Conservation (phyloP, 2,329 filamentous ascomycete genomes). For the Westerdykella ornata region DNA sequence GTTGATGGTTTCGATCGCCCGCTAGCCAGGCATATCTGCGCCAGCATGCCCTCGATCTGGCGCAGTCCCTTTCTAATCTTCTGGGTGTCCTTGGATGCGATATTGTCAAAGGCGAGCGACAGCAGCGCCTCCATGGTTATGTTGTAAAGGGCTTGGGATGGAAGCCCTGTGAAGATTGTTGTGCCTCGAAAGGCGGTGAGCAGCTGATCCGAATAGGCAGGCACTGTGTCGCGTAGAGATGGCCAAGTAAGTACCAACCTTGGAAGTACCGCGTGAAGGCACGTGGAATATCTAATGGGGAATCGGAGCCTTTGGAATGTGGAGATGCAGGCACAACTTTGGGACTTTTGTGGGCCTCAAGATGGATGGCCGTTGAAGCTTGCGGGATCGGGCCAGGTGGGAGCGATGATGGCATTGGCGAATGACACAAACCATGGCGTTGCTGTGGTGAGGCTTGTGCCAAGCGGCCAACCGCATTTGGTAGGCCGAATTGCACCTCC, state of each 20-base stretch:
- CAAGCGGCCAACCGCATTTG: not conserved
- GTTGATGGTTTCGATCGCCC: constrained; percentile 27
- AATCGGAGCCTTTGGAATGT: constrained; percentile 22
- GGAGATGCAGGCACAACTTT: constrained; percentile 19
- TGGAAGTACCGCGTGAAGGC: constrained; percentile 12
- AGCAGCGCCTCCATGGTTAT: constrained; percentile 76
- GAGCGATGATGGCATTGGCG: constrained; percentile 4
- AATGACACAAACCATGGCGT: constrained; percentile 19
- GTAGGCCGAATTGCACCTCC: not conserved
- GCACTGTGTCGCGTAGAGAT: constrained; percentile 2
- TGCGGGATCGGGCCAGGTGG: constrained; percentile 3
- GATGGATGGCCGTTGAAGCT: constrained; percentile 11
- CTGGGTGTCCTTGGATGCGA: constrained; percentile 80
- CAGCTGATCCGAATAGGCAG: constrained; percentile 8
- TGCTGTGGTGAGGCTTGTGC: constrained; percentile 6
- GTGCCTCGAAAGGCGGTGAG: too few relatives aligned
- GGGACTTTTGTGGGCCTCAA: constrained; percentile 20
- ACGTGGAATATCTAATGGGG: constrained; percentile 12
- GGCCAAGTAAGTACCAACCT: constrained; percentile 2
- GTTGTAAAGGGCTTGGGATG: too few relatives aligned
- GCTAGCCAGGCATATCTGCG: constrained; percentile 79
- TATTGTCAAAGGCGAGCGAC: constrained; percentile 90
- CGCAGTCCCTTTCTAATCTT: constrained; percentile 91
- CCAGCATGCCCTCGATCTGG: constrained; percentile 88
- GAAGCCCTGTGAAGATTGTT: too few relatives aligned